Percentiles rank a stretch among this genome's conserved stretches.
phyloP scores from a whole-genome alignment of 352 stramenopile species.

The Phytophthora syringae region DNA sequence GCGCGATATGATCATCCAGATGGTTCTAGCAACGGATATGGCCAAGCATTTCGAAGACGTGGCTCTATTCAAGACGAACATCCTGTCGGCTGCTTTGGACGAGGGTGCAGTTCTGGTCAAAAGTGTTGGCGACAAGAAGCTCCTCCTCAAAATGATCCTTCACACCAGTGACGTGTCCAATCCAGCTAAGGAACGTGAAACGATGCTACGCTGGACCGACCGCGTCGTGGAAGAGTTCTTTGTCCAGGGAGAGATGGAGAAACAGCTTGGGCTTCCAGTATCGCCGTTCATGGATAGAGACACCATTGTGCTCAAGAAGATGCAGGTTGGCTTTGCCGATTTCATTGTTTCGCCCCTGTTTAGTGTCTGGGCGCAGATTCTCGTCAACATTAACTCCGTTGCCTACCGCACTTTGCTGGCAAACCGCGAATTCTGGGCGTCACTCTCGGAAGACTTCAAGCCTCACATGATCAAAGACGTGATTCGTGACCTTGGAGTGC shows the following conservation, averaged over 20 bases:
- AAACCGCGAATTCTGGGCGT: constrained; percentile 88
- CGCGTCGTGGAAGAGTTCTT: constrained; percentile 97
- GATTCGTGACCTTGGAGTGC: constrained; percentile 55
- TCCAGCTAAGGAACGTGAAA: constrained; percentile 86
- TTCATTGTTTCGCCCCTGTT: constrained; percentile 93
- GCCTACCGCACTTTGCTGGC: constrained; percentile 72
- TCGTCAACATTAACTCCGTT: constrained; percentile 66
- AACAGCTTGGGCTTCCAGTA: constrained; percentile 85
- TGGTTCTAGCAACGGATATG: constrained; percentile 93
- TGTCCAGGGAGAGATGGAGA: constrained; percentile 95
- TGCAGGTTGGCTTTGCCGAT: constrained; percentile 95
- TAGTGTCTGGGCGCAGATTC: constrained; percentile 86
- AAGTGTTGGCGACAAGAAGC: constrained; percentile 86
- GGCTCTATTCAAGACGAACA: constrained; percentile 88
- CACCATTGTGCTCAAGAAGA: constrained; percentile 92
- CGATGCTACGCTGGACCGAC: constrained; percentile 93
- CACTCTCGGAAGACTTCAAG: constrained; percentile 84
- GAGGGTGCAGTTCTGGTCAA: constrained; percentile 79
- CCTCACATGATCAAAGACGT: constrained; percentile 86
- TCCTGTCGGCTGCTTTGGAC: constrained; percentile 68
- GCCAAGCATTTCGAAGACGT: constrained; percentile 91
- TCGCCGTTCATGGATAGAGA: constrained; percentile 95
- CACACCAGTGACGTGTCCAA: constrained; percentile 96
- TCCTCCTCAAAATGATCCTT: constrained; percentile 91
- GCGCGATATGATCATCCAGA: constrained; percentile 91